Conservation (phyloP, 371 early-diverging fungal species). For the Entomophthora muscae region DNA sequence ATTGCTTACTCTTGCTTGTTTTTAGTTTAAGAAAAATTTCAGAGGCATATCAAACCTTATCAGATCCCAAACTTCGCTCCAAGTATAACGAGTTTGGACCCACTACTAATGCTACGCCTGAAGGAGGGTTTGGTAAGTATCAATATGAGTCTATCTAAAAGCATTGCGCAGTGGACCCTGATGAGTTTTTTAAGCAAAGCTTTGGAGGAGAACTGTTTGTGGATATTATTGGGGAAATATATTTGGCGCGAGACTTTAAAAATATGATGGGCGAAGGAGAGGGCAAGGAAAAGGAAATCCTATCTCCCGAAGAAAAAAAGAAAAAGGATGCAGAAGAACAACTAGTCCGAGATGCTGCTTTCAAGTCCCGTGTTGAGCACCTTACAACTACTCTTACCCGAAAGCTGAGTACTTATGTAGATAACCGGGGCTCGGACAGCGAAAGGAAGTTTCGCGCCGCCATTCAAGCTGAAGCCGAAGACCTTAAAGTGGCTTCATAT, state of each 20-base stretch:
- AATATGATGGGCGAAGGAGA: slow-evolving; percentile 49
- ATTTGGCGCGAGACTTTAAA: slow-evolving; percentile 78
- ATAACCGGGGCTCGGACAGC: slow-evolving; percentile 27
- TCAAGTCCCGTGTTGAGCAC: slow-evolving; percentile 48
- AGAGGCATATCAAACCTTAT: slow-evolving; percentile 86
- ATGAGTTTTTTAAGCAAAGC: slow-evolving; percentile 80
- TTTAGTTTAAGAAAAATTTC: slow-evolving; percentile 81
- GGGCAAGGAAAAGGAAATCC: slow-evolving; percentile 21
- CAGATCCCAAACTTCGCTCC: slow-evolving; percentile 67
- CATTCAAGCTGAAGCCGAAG: slow-evolving; percentile 63
- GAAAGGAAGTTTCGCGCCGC: slow-evolving; percentile 36
- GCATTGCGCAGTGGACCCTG: slow-evolving; percentile 47
- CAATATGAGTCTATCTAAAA: neutral
- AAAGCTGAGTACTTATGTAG: slow-evolving; percentile 63
- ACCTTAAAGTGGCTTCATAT: slow-evolving; percentile 69
- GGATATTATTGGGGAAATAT: slow-evolving; percentile 89
- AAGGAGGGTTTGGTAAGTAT: slow-evolving; percentile 46
- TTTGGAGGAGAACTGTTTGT: slow-evolving; percentile 91
- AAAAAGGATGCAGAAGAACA: slow-evolving; percentile 25
- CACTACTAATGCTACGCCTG: slow-evolving; percentile 43
- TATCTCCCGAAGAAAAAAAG: slow-evolving; percentile 38
- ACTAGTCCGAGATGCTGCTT: slow-evolving; percentile 25
- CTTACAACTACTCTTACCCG: slow-evolving; percentile 46
- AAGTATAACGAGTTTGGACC: slow-evolving; percentile 73
- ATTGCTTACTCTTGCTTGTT: neutral